Conservation (phyloP, 805 yeast genomes). For the Candida awuae region DNA sequence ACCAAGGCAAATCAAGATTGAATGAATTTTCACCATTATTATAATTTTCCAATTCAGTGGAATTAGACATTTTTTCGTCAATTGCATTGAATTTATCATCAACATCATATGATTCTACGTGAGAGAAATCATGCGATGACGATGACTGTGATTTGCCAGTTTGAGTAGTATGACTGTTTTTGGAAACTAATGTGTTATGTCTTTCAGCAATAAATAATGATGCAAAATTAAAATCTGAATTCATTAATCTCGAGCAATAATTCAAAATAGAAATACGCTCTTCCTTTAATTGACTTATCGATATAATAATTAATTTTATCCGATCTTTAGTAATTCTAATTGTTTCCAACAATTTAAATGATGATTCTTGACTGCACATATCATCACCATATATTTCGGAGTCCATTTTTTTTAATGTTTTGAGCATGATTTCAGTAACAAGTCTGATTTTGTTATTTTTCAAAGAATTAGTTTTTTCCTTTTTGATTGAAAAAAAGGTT, state of each 20-base stretch:
- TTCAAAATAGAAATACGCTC: constrained; percentile 64
- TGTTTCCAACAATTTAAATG: constrained; percentile 29
- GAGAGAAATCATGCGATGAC: neutral
- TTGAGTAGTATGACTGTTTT: constrained; percentile 27
- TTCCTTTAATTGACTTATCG: constrained; percentile 54
- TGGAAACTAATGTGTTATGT: constrained; percentile 29
- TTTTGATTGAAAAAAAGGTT: constrained; percentile 36
- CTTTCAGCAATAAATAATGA: constrained; percentile 41
- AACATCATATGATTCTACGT: neutral
- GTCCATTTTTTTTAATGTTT: constrained; percentile 35
- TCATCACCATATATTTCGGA: constrained; percentile 29
- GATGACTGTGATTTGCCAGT: constrained; percentile 24
- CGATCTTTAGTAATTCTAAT: constrained; percentile 31
- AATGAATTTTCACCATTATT: neutral
- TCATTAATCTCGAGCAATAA: constrained; percentile 72
- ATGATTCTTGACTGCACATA: constrained; percentile 23
- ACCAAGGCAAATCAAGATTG: constrained; percentile 48
- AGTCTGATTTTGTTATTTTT: constrained; percentile 28
- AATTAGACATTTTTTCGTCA: neutral
- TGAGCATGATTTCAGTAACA: constrained; percentile 40
- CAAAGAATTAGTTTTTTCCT: constrained; percentile 29
- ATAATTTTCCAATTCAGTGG: constrained; percentile 17
- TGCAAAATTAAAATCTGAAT: constrained; percentile 58
- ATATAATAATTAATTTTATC: constrained; percentile 28
- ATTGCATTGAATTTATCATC: neutral